Evolutionary conservation across 306 rosid species (phyloP), one percentile per base, ranked within the genome.

Genomic region (Cercis canadensis): DNA sequence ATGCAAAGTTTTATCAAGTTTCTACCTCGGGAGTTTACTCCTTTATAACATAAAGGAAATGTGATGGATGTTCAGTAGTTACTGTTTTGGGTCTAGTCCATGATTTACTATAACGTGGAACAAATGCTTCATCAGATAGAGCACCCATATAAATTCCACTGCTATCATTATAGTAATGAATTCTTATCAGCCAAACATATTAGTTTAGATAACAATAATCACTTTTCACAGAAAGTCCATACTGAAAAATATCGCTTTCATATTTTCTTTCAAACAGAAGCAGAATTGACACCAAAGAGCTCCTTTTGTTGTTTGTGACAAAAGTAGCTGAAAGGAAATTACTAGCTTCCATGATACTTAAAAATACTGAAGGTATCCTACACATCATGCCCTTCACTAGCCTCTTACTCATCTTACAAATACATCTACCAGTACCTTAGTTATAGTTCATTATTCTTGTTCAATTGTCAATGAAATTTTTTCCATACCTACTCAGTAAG

Each of bases 261-360:
- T n/a, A n/a, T n/a, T n/a, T 82, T 37, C 81, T 72, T 66, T 79
- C 80, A 16, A 77, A 57, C 57, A 43, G 12, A 24, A 54, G 62
- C 62, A 46, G 2, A 58, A 51, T 58, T 45, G 18, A 45, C 54
- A 24, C 32, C 33, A 15, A 52, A 40, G 9, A 41, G 67, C 21
- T 53, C 21, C 73, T 57, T 41, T 56, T 51, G 34, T 56, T 56
- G 50, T 44, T 31, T 31, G 39, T 36, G 53, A 36, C 51, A 74
- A n/a, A n/a, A 66, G 29, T 24, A 24, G 29, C 29, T 24, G 3
- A 24, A 65, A 19, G 16, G 57, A 46, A 45, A 59, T 57, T 40
- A 39, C 24, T 32, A 33, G 51, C 41, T 52, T 24, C 17, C 31
- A 17, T 8, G 11, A 17, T 49, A 37, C 52, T 33, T 15, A 71